Evolutionary conservation across 441 rosid species (phyloP), one percentile per base, ranked within the genome.

Genomic region (Erodium moschatum): DNA sequence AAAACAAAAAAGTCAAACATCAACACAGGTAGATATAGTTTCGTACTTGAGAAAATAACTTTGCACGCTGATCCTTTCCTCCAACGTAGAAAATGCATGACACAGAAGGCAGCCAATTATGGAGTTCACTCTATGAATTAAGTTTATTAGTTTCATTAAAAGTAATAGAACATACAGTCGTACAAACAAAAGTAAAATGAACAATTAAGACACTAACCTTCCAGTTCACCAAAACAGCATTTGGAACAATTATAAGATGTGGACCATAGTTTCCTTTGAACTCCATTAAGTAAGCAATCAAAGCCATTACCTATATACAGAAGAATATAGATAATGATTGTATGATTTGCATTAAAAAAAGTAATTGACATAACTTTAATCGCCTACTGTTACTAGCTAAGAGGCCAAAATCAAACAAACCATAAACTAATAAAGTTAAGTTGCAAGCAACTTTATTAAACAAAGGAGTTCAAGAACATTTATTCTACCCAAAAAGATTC

Each of bases 221-320:
- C 99, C 99, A 96, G 73, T 96, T 96, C 33, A 96, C 99, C 74
- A 96, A 75, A 71, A 96, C 99, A 76, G 99, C 99, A 78, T 96
- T 96, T 65, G 99, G 99, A 75, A 96, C 99, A 73, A 96, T 90
- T 67, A 96, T 92, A 80, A 96, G 99, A 87, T 96, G 99, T 3
- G 99, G 99, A 65, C 99, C 99, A 83, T 96, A 89, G 80, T 92
- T 96, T 71, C 99, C 98, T 80, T 96, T 96, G 67, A 88, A 90
- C 80, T 96, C 99, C 99, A 96, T 96, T 79, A 96, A 83, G 84
- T 92, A 91, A 78, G 99, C 99, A 84, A 96, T 87, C 85, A 96
- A 78, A 63, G 99, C 90, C 99, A 96, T 92, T 74, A 96, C 99
- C 99, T 96, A 78, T 96, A 78, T 69, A 79, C 16, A 65, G 67